A percentile compares a stretch with the other conserved stretches of the same genome.
Evolutionary conservation across 129 eudicot species (phyloP).

Genomic region (Solidago caesia): DNA sequence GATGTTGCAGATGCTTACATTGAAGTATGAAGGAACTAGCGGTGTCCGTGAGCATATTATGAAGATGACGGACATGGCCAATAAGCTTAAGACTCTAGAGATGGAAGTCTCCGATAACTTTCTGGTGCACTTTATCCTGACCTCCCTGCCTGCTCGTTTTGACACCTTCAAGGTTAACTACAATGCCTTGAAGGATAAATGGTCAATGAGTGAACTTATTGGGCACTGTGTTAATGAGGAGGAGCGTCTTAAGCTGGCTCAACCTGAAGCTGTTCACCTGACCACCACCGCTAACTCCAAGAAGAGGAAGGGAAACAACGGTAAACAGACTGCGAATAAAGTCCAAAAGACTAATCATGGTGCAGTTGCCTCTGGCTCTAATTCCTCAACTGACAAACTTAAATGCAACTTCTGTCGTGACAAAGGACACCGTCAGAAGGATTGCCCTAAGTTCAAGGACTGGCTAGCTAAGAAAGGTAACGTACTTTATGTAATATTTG

Average conservation of each 20-base stretch:
- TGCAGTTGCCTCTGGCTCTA: too few species aligned
- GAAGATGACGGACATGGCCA: not conserved
- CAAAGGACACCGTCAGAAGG: not conserved
- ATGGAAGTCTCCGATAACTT: not conserved
- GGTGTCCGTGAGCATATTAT: not conserved
- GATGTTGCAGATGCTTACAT: not conserved
- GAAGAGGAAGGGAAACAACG: not conserved
- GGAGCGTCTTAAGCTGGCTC: not conserved
- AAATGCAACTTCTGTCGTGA: not conserved
- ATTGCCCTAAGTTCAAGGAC: too few species aligned
- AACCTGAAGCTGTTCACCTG: not conserved
- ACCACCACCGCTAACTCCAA: not conserved
- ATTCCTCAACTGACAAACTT: not conserved
- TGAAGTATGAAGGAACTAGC: not conserved
- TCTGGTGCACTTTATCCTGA: not conserved
- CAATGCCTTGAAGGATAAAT: not conserved
- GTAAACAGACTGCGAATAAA: not conserved
- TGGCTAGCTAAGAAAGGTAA: not conserved
- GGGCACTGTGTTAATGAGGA: not conserved
- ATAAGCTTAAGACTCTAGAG: not conserved
- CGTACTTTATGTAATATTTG: too few species aligned
- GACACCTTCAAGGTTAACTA: not conserved
- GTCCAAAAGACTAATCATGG: too few species aligned
- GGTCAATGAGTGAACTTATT: not conserved
- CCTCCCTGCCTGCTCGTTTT: not conserved